phyloP scores from a whole-genome alignment of 257 asterid genomes.

The Orobanche coerulescens region DNA sequence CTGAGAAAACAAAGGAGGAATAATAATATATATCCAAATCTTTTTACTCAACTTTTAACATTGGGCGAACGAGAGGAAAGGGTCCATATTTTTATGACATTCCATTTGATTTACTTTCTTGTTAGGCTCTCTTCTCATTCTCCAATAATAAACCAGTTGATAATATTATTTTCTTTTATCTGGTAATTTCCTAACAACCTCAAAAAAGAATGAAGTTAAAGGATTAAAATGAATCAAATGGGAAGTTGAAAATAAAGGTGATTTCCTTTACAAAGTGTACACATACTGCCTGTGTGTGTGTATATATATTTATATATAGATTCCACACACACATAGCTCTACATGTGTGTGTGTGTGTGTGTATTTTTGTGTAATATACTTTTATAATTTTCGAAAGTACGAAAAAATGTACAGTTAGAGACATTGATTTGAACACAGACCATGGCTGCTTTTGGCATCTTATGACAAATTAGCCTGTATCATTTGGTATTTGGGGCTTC shows the following conservation, averaged over 20 bases:
- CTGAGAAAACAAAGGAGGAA: constrained; percentile 1
- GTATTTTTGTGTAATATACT: too few relatives aligned
- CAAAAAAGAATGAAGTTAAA: too few relatives aligned
- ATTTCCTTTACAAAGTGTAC: neutral
- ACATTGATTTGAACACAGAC: neutral
- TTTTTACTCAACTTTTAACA: neutral
- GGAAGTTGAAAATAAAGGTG: constrained; percentile 1
- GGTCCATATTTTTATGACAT: neutral
- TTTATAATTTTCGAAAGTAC: neutral
- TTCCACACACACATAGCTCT: too few relatives aligned
- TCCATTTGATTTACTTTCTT: constrained; percentile 14
- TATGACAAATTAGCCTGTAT: neutral
- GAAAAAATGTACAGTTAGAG: neutral
- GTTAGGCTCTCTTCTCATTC: constrained; percentile 9
- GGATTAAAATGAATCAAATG: constrained; percentile 1
- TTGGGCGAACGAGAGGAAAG: neutral
- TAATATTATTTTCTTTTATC: neutral
- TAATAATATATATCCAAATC: neutral
- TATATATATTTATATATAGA: too few relatives aligned
- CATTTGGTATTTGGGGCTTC: constrained; percentile 11
- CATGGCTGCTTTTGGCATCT: constrained; percentile 13
- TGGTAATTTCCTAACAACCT: too few relatives aligned
- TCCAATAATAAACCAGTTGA: constrained; percentile 5
- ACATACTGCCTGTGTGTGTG: too few relatives aligned
- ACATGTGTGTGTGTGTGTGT: too few relatives aligned